A percentile compares a stretch with the other conserved stretches of the same genome.
Conservation (phyloP, 2,329 filamentous ascomycete genomes). For the Curvularia sp. region DNA sequence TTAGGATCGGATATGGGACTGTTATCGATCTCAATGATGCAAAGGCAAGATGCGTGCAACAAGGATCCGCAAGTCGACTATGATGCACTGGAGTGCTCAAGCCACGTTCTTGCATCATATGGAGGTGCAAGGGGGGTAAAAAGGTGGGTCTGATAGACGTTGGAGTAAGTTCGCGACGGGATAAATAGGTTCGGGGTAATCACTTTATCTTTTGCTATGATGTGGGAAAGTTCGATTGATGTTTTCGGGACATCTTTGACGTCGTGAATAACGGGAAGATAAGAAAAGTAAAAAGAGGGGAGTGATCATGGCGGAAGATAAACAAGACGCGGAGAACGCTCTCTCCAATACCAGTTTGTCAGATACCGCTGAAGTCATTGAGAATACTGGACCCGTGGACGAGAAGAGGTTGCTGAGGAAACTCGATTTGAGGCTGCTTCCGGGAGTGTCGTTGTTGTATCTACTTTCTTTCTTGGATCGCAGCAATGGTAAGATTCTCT, state of each 20-base stretch:
- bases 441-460: conserved; percentile 53
- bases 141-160: neutral
- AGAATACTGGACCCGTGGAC: conserved; percentile 49
- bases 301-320: conserved; percentile 21
- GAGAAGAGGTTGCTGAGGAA: conserved; percentile 67
- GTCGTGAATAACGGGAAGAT: neutral
- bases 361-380: conserved; percentile 35
- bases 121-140: neutral
- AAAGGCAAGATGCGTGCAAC: neutral
- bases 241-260: neutral
- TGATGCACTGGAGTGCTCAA: conserved; percentile 21
- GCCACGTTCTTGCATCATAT: conserved; percentile 46
- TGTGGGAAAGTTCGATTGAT: neutral
- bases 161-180: neutral
- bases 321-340: conserved; percentile 23
- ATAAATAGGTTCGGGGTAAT: neutral
- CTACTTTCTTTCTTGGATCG: conserved; percentile 49
- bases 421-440: conserved; percentile 54
- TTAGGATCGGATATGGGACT: neutral
- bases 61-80: conserved; percentile 2
- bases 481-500: conserved; percentile 39
- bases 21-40: neutral
- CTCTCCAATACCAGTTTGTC: conserved; percentile 32
- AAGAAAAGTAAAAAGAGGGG: neutral
- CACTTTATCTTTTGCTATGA: neutral